These are phyloP conservation scores for Candida sojae DNA, from an alignment of 1,139 yeast species.

Conservation along the genomic window DNA sequence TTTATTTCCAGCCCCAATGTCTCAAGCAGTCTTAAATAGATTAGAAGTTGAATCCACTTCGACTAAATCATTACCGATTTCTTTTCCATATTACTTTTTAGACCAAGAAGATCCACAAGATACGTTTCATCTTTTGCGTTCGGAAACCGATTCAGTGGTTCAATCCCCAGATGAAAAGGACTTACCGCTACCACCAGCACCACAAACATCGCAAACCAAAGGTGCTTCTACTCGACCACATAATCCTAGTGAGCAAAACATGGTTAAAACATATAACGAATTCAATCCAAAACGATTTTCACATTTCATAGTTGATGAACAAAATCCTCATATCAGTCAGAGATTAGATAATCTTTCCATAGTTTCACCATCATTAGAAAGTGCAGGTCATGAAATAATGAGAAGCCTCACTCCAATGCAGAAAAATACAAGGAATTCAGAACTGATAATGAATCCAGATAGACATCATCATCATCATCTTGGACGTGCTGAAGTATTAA, in stretches of 20 bases:
- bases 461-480: not conserved
- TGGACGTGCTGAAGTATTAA: not conserved
- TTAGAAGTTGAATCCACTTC: conserved; percentile 37
- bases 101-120: conserved; percentile 24
- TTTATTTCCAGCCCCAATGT: conserved; percentile 5
- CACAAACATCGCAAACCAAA: no score
- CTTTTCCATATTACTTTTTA: conserved; percentile 36
- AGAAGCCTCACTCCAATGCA: conserved; percentile 2
- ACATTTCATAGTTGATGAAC: conserved; percentile 43
- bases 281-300: conserved; percentile 41
- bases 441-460: conserved; percentile 2
- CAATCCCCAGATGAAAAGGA: not conserved
- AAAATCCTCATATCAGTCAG: conserved; percentile 27
- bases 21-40: conserved; percentile 17
- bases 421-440: not conserved
- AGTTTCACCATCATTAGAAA: conserved; percentile 25
- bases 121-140: conserved; percentile 27
- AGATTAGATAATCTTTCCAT: conserved; percentile 27
- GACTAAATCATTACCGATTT: conserved; percentile 31
- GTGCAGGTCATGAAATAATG: conserved; percentile 17
- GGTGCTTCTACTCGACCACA: no score
- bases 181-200: not conserved
- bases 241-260: not conserved
- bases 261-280: not conserved
- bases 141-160: conserved; percentile 8